Base-by-base conservation (phyloP, 371 early-diverging fungal genomes). In the Gilbertella persicaria region DNA sequence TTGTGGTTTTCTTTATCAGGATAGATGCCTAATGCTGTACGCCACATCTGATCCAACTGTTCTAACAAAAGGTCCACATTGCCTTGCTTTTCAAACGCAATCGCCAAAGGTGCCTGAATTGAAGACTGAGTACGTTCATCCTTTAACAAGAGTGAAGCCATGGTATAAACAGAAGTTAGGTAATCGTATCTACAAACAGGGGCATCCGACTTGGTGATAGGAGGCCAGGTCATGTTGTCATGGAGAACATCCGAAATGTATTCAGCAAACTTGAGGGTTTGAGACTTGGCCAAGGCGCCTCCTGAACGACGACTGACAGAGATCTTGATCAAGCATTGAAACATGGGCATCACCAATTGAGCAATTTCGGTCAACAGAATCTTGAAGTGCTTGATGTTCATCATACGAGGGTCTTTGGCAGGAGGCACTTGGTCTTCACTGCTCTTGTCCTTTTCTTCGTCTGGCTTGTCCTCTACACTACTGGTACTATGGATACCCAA, bases 321-420 rank as follows among this genome's bases (percentile, higher is more conserved):
- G 45, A 85, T 72, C 54, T 88, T 91, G 38, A 85, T 65, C 17
- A 91, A 66, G 3, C 90, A 86, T 74, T 88, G 88, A 52, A 89
- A 85, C 35, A 86, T 71, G 3, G 85, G 81, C 24, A 81, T 73
- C 42, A 94, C 47, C 13, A 79, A 68, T 9, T 76, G 74, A 19
- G 90, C 83, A 30, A 88, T 83, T 49, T 92, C 84, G 2, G 80
- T 77, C 26, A 92, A 67, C 7, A 92, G 64, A 41, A 79, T 64
- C 52, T 78, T 81, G 50, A 90, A 85, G 46, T 74, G 80, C 45
- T 81, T 85, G 23, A 84, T 76, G 51, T 93, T 93, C 63, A 79
- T 75, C 25, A 86, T 82, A 9, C 82, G 71, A 28, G 78, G 81
- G 47, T 86, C 82, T 21, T 82, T 80, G 4, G 62, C 64, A 30